A percentile compares a stretch with the other conserved stretches of the same genome.
phyloP scores from a whole-genome alignment of 1,139 yeast genomes.

The Yamadazyma triangularis region DNA sequence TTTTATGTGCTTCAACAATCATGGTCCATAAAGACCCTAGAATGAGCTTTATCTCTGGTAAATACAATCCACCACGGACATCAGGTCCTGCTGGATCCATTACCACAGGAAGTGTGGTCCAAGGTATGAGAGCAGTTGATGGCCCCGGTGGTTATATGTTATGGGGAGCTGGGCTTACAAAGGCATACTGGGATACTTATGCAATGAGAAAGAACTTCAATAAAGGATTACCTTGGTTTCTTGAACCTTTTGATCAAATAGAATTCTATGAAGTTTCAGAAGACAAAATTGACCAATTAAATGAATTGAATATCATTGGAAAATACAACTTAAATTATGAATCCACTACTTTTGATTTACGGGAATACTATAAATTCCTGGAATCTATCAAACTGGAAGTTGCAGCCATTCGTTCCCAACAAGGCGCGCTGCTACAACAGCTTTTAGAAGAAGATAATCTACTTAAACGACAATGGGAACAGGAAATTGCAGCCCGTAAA shows the following conservation, averaged over 20 bases:
- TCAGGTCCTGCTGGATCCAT: slow-evolving; percentile 6
- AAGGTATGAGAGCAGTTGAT: slow-evolving; percentile 8
- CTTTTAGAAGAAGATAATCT: slow-evolving; percentile 2
- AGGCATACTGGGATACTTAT: slow-evolving; percentile 7
- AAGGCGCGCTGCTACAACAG: slow-evolving; percentile 1
- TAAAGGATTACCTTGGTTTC: slow-evolving; percentile 69
- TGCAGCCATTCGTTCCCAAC: background rate
- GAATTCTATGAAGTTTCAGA: slow-evolving; percentile 45
- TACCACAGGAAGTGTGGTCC: slow-evolving; percentile 7
- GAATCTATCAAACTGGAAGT: slow-evolving; percentile 1
- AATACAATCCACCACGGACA: slow-evolving; percentile 6
- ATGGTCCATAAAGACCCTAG: slow-evolving; percentile 6
- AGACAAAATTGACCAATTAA: slow-evolving; percentile 59
- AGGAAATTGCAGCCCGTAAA: slow-evolving; percentile 2
- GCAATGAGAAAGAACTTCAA: slow-evolving; percentile 8
- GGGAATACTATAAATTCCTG: slow-evolving; percentile 2
- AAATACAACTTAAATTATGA: slow-evolving; percentile 1
- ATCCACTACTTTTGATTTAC: slow-evolving; percentile 1
- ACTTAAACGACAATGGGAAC: slow-evolving; percentile 5
- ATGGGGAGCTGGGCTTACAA: slow-evolving; percentile 6
- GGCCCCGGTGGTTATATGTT: slow-evolving; percentile 7
- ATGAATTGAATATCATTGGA: slow-evolving; percentile 43
- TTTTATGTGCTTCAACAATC: slow-evolving; percentile 6
- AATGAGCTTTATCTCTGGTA: slow-evolving; percentile 5
- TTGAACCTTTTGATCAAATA: slow-evolving; percentile 79